Conservation (phyloP, 2,329 filamentous ascomycete genomes). For the Parasarocladium wereldwijsianum region DNA sequence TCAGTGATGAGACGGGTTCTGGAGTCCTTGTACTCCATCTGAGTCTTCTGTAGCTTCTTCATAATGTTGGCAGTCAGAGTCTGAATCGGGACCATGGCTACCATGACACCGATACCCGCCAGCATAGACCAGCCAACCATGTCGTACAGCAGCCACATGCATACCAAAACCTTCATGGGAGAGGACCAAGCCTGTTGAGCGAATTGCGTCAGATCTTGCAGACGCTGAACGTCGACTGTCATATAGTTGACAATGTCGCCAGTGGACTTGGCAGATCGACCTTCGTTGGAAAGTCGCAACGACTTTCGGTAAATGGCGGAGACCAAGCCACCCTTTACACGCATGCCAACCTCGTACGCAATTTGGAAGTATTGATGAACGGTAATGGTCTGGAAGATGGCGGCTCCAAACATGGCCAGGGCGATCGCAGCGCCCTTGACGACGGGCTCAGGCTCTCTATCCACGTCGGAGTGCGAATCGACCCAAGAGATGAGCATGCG, state of each 20-base stretch:
- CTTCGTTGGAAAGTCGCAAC: conserved; percentile 82
- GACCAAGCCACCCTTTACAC: conserved; percentile 80
- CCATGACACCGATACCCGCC: conserved; percentile 86
- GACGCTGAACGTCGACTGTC: conserved; percentile 91
- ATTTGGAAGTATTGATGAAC: conserved; percentile 97
- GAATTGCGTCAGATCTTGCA: conserved; percentile 91
- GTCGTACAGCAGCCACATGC: conserved; percentile 91
- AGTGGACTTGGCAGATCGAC: conserved; percentile 73
- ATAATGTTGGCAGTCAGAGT: conserved; percentile 83
- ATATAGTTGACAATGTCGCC: conserved; percentile 99
- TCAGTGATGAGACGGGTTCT: conserved; percentile 89
- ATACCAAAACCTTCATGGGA: conserved; percentile 88
- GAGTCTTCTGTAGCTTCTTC: conserved; percentile 85
- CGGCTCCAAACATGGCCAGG: conserved; percentile 80
- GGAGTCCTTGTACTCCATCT: conserved; percentile 99
- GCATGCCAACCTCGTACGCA: conserved; percentile 91
- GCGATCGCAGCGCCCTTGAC: conserved; percentile 79
- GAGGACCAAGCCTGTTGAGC: conserved; percentile 93
- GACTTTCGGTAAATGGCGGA: conserved; percentile 90
- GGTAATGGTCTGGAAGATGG: conserved; percentile 72
- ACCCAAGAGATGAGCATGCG: conserved; percentile 75
- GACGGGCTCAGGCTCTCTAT: conserved; percentile 52
- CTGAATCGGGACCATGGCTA: conserved; percentile 94
- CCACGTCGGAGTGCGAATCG: conserved; percentile 51
- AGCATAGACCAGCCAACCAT: conserved; percentile 94